These are phyloP conservation scores for Coemansia sp. DNA, from an alignment of 192 early-diverging fungal species.

Conservation along the genomic window DNA sequence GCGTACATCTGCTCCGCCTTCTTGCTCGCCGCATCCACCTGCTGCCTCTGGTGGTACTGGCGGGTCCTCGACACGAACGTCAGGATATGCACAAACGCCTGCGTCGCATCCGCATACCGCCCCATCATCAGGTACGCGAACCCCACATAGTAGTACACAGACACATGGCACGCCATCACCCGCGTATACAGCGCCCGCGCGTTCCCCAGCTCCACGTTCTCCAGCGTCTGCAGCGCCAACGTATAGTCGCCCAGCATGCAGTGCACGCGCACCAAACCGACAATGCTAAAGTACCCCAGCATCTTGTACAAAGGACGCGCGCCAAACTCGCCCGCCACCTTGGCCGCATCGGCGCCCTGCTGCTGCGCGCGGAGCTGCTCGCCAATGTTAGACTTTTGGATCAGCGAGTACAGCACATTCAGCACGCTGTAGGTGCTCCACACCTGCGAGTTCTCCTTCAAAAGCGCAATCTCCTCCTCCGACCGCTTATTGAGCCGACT, in stretches of 20 bases:
- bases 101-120: constrained; percentile 93
- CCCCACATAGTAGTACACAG: constrained; percentile 95
- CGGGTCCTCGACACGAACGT: constrained; percentile 87
- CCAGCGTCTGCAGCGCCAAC: constrained; percentile 92
- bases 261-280: constrained; percentile 91
- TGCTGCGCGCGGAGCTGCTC: constrained; percentile 88
- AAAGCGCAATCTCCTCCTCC: constrained; percentile 74
- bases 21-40: constrained; percentile 87
- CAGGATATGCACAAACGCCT: constrained; percentile 86
- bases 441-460: constrained; percentile 83
- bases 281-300: constrained; percentile 94
- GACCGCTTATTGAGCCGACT: constrained; percentile 79
- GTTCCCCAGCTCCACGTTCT: constrained; percentile 92
- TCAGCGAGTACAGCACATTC: constrained; percentile 93
- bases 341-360: constrained; percentile 85
- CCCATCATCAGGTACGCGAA: constrained; percentile 99
- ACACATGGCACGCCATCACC: constrained; percentile 96
- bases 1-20: constrained; percentile 97
- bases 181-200: constrained; percentile 88
- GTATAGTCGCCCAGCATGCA: constrained; percentile 95
- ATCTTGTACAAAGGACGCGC: constrained; percentile 89
- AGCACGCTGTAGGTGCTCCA: constrained; percentile 97
- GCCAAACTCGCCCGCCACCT: constrained; percentile 88
- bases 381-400: constrained; percentile 92
- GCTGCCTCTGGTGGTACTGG: constrained; percentile 92